phyloP scores from a whole-genome alignment of 495 filamentous ascomycete genomes.

The Xylaria nigripes region DNA sequence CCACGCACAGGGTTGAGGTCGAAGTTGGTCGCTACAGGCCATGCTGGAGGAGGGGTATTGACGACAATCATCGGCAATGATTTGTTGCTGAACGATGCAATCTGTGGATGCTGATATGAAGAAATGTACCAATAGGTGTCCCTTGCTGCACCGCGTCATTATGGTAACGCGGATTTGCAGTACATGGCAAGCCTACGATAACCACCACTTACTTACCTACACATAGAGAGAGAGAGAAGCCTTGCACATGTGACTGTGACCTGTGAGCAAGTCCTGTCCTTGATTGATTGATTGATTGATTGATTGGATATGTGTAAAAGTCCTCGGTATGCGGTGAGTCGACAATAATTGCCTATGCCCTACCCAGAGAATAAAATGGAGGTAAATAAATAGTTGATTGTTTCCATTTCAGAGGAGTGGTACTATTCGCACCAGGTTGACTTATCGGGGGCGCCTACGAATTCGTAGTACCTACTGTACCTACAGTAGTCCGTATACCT shows the following conservation, averaged over 20 bases:
- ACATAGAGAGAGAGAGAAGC: too few species aligned
- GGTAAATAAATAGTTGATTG: background rate
- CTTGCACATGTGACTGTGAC: background rate
- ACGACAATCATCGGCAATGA: background rate
- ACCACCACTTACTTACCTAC: too few species aligned
- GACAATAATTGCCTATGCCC: background rate
- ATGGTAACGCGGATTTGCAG: too few species aligned
- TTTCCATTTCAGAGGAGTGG: background rate
- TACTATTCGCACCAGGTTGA: background rate
- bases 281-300: background rate
- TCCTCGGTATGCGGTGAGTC: constrained; percentile 3
- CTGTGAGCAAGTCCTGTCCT: background rate
- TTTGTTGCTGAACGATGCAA: background rate
- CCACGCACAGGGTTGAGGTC: background rate
- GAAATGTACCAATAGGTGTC: background rate
- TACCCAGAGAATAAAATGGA: background rate
- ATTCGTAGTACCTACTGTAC: too few species aligned
- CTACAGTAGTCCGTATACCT: too few species aligned
- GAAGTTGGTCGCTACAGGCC: background rate
- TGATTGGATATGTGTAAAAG: background rate
- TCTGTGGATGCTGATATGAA: background rate
- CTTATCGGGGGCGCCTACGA: too few species aligned
- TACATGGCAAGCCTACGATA: too few species aligned
- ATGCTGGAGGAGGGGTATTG: background rate
- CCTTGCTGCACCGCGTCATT: too few species aligned